Base-by-base conservation (phyloP, 768 basidiomycete species). In the Mycena maculata region DNA sequence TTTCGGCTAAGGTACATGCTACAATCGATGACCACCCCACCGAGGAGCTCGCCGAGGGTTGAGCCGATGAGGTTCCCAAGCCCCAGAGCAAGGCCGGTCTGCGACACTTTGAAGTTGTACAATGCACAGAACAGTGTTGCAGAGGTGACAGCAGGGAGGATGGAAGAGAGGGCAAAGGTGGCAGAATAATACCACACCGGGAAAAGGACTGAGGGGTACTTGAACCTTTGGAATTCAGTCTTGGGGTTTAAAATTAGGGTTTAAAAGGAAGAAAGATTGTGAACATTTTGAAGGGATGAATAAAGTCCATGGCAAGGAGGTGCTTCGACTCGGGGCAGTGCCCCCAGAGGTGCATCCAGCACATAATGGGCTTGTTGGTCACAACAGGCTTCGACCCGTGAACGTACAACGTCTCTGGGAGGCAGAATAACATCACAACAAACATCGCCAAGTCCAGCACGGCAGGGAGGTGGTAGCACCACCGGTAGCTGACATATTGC, bases 381-480 rank as follows among this genome's bases (percentile, higher is more conserved):
- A 66, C 65, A 28, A 66, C 58, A 0, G 65, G 58, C 3, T 50
- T 50, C 16, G 61, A 70, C 16, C 54, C 59, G 15, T 58, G 65
- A 11, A 66, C 31, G 30, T 66, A 83, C 13, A 82, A 57, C 1
- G 83, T 84, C 70, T 84, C 83, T 7, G 83, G 83, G 71, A 83
- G 76, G 36, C 80, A 75, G 60, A 82, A 76, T 23, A 81, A 56
- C 57, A 78, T 78, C n/a, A 81, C 65, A 20, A 77, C 33, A 42
- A 83, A 77, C 73, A 82, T 76, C 61, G 64, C 50, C 68, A 76
- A 80, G 66, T 83, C 79, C 20, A 82, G 65, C 20, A 84, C 82
- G n/a, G 79, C 77, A 28, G 81, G 78, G 20, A 80, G 72, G 76
- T 80, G 83, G 62, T 84, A 84, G 60, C 81, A 82, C 83, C 82